These are phyloP conservation scores for Trametes villosa DNA, from an alignment of 768 basidiomycete species.

Conservation along the genomic window DNA sequence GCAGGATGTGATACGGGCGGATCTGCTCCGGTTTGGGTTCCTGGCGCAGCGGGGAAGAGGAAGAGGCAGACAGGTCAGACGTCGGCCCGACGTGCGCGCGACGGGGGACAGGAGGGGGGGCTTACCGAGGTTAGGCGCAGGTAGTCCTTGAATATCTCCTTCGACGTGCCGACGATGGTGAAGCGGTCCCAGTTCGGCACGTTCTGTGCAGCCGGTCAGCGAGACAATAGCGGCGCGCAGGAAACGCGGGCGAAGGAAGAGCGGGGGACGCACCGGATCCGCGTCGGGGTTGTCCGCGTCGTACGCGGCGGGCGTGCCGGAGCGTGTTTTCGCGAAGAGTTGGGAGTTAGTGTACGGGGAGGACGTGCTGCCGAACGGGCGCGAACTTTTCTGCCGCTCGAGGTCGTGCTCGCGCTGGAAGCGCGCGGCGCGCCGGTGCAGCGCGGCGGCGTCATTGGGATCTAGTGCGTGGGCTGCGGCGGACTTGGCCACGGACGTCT, in stretches of 20 bases:
- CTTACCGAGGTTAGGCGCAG: conserved; percentile 87
- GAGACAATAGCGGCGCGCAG: conserved; percentile 10
- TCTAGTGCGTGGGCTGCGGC: conserved; percentile 43
- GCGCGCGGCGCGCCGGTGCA: conserved; percentile 80
- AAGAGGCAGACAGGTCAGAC: conserved; percentile 7
- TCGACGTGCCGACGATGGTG: conserved; percentile 92
- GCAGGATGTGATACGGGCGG: conserved; percentile 82
- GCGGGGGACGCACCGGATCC: conserved; percentile 58
- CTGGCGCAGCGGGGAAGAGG: conserved; percentile 49
- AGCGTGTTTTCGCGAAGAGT: conserved; percentile 41
- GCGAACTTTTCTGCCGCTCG: conserved; percentile 66
- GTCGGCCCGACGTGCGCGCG: not conserved
- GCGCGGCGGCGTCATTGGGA: conserved; percentile 66
- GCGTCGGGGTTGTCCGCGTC: conserved; percentile 70
- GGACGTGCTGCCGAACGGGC: conserved; percentile 33
- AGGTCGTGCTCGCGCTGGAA: conserved; percentile 91
- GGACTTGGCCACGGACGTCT: conserved; percentile 43
- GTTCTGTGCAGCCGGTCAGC: conserved; percentile 57
- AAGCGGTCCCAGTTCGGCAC: conserved; percentile 95
- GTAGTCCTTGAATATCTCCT: conserved; percentile 94
- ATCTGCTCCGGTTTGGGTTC: conserved; percentile 95
- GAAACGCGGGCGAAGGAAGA: conserved; percentile 3
- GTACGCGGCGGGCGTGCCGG: conserved; percentile 34
- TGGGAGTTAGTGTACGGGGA: conserved; percentile 23
- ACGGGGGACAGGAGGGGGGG: conserved; percentile 4